Evolutionary conservation across 2,329 filamentous ascomycete species (phyloP).

Genomic region (Paraphaeosphaeria minitans): DNA sequence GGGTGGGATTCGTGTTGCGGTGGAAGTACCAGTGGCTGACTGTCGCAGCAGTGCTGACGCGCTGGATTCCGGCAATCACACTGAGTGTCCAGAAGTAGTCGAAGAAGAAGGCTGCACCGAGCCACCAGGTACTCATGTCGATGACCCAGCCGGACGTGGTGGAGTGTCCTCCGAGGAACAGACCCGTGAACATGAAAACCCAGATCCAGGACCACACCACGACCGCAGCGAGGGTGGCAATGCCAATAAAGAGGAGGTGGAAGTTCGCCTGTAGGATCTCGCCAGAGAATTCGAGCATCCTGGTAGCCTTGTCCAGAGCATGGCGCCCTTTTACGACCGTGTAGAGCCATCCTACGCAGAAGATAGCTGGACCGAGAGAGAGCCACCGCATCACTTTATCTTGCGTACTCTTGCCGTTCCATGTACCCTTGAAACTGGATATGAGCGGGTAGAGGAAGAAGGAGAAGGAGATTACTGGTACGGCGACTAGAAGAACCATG

Average conservation of each 20-base stretch:
- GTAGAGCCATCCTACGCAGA: slow-evolving; percentile 81
- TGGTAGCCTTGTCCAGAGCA: slow-evolving; percentile 80
- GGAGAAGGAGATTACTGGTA: slow-evolving; percentile 83
- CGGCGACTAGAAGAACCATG: slow-evolving; percentile 77
- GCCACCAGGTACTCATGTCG: slow-evolving; percentile 88
- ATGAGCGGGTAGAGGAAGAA: slow-evolving; percentile 92
- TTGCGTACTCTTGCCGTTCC: slow-evolving; percentile 78
- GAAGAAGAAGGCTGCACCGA: slow-evolving; percentile 88
- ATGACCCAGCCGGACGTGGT: slow-evolving; percentile 74
- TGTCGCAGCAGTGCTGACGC: slow-evolving; percentile 89
- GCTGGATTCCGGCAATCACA: slow-evolving; percentile 85
- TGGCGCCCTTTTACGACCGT: slow-evolving; percentile 80
- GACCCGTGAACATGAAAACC: slow-evolving; percentile 93
- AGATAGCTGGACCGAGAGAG: slow-evolving; percentile 74
- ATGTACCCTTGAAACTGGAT: slow-evolving; percentile 80
- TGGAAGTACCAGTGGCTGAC: slow-evolving; percentile 99
- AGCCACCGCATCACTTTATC: slow-evolving; percentile 89
- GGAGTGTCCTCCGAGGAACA: slow-evolving; percentile 92
- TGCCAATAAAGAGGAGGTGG: slow-evolving; percentile 81
- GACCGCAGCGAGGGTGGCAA: slow-evolving; percentile 74
- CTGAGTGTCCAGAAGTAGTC: slow-evolving; percentile 96
- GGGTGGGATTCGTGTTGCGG: slow-evolving; percentile 77
- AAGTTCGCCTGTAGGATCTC: slow-evolving; percentile 85
- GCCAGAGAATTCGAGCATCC: slow-evolving; percentile 90
- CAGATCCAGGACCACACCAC: slow-evolving; percentile 94